phyloP scores from a whole-genome alignment of 2,329 filamentous ascomycete species.

The Pseudogymnoascus sp. region DNA sequence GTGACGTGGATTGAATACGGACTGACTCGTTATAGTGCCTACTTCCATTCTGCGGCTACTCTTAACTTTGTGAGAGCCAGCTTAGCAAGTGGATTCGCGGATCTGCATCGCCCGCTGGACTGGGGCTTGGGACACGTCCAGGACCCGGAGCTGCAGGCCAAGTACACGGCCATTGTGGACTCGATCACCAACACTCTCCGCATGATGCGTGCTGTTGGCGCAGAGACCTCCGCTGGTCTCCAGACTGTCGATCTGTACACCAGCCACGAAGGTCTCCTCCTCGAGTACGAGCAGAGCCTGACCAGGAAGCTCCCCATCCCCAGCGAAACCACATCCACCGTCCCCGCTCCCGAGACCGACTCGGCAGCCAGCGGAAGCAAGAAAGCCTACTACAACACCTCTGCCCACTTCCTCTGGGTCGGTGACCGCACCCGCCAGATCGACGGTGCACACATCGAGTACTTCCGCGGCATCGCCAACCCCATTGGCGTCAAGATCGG shows the following conservation, averaged over 20 bases:
- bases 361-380: slow-evolving; percentile 25
- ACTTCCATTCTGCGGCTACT: slow-evolving; percentile 91
- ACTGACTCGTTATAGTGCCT: slow-evolving; percentile 50
- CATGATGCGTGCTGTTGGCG: slow-evolving; percentile 90
- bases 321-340: slow-evolving; percentile 31
- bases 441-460: slow-evolving; percentile 90
- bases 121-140: slow-evolving; percentile 90
- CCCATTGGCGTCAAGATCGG: slow-evolving; percentile 96
- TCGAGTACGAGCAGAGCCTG: slow-evolving; percentile 88
- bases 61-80: slow-evolving; percentile 86
- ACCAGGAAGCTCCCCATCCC: slow-evolving; percentile 68
- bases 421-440: slow-evolving; percentile 92
- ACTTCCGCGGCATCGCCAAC: slow-evolving; percentile 92
- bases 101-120: slow-evolving; percentile 86
- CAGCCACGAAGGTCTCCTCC: slow-evolving; percentile 84
- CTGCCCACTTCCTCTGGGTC: slow-evolving; percentile 96
- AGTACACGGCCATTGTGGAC: slow-evolving; percentile 75
- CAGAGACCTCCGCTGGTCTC: slow-evolving; percentile 72
- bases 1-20: neutral
- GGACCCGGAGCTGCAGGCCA: slow-evolving; percentile 71
- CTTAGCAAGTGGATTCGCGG: slow-evolving; percentile 79
- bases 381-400: slow-evolving; percentile 83
- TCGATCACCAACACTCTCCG: slow-evolving; percentile 85
- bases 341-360: slow-evolving; percentile 18
- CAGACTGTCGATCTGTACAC: slow-evolving; percentile 93